Evolutionary conservation across 257 asterid genomes (phyloP).

Genomic region (Nicotiana knightiana): DNA sequence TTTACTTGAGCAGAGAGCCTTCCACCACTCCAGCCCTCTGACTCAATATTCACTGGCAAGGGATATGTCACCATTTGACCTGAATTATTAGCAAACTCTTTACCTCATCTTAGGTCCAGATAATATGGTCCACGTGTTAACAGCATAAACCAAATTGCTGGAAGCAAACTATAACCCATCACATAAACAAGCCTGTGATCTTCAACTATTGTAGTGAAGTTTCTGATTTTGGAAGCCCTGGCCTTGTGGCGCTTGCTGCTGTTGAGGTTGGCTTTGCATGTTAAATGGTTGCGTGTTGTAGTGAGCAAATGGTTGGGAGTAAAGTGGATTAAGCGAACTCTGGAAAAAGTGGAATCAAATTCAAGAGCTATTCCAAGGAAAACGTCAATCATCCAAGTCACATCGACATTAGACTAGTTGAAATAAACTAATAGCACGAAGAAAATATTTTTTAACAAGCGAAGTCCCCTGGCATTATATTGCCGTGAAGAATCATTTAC

Average conservation of each 20-base stretch:
- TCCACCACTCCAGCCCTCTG: conserved; percentile 22
- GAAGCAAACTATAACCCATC: conserved; percentile 38
- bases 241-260: conserved; percentile 58
- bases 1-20: conserved; percentile 20
- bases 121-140: conserved; percentile 25
- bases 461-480: not conserved
- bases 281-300: conserved; percentile 65
- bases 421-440: not conserved
- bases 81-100: conserved; percentile 5
- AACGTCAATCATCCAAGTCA: not conserved
- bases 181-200: not conserved
- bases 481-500: not conserved
- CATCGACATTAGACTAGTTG: not conserved
- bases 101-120: conserved; percentile 2
- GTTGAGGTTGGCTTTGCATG: conserved; percentile 66
- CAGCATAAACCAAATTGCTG: conserved; percentile 53
- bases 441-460: not conserved
- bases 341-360: conserved; percentile 24
- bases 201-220: conserved; percentile 71
- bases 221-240: conserved; percentile 74
- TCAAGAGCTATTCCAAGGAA: not conserved
- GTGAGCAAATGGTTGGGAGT: conserved; percentile 79
- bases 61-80: conserved; percentile 27
- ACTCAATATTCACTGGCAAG: conserved; percentile 17
- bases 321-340: conserved; percentile 68